Percentiles rank a stretch among this genome's conserved stretches.
Evolutionary conservation across 2,329 filamentous ascomycete species (phyloP).

Genomic region (Ophiostoma quercus): DNA sequence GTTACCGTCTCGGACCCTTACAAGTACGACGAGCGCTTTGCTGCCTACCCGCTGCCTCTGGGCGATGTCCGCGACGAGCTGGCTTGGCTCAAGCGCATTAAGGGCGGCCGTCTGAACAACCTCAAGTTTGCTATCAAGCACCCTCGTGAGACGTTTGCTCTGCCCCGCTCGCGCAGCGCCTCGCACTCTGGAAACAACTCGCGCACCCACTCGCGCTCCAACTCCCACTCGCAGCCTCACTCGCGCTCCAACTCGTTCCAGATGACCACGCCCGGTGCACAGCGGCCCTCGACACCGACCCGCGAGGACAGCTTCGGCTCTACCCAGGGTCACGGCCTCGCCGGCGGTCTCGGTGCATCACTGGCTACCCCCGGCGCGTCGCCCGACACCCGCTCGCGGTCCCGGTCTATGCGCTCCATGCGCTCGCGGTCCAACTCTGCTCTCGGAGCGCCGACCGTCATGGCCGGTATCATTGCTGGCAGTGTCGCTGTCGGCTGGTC

Average conservation of each 20-base stretch:
- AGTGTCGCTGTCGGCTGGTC: conserved; percentile 73
- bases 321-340: conserved; percentile 21
- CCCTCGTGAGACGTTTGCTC: conserved; percentile 63
- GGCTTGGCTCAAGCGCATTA: conserved; percentile 71
- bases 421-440: conserved; percentile 64
- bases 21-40: conserved; percentile 49
- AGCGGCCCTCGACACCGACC: conserved; percentile 58
- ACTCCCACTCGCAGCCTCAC: conserved; percentile 50
- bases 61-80: conserved; percentile 75
- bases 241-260: conserved; percentile 53
- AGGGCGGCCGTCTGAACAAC: conserved; percentile 75
- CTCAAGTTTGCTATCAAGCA: conserved; percentile 73
- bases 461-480: conserved; percentile 77
- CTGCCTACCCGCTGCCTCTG: conserved; percentile 64
- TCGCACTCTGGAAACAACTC: conserved; percentile 59
- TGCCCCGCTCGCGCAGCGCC: conserved; percentile 58
- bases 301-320: conserved; percentile 49
- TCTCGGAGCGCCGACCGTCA: conserved; percentile 68
- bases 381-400: conserved; percentile 58
- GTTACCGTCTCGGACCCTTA: conserved; percentile 58
- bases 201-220: conserved; percentile 43
- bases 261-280: neutral
- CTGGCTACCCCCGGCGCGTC: conserved; percentile 40
- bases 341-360: conserved; percentile 1
- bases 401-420: conserved; percentile 50